Evolutionary conservation across 495 filamentous ascomycete genomes (phyloP).

Genomic region (Umbilicaria muhlenbergii): DNA sequence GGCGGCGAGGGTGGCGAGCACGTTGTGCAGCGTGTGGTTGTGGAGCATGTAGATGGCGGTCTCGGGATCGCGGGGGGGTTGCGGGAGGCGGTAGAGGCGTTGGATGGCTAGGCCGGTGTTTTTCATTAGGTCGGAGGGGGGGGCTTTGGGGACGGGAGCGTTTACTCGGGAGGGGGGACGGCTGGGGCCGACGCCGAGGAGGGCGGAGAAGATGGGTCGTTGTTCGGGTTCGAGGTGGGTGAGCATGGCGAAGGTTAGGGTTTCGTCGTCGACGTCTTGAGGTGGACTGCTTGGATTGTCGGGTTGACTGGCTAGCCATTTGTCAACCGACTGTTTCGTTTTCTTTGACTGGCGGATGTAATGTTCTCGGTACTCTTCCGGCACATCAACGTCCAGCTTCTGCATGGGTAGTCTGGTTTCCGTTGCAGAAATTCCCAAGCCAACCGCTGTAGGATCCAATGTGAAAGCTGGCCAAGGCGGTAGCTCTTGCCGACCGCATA

Average conservation of each 20-base stretch:
- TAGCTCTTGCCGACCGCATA: conserved; percentile 71
- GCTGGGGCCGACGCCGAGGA: conserved; percentile 51
- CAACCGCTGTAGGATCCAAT: conserved; percentile 34
- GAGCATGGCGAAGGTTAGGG: conserved; percentile 78
- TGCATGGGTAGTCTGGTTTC: conserved; percentile 50
- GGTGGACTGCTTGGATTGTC: conserved; percentile 56
- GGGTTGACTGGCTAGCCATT: conserved; percentile 67
- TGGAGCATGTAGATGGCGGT: conserved; percentile 78
- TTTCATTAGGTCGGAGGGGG: conserved; percentile 44
- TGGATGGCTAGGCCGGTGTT: conserved; percentile 64
- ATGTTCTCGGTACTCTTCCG: conserved; percentile 76
- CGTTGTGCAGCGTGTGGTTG: conserved; percentile 65
- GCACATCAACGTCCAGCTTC: conserved; percentile 80
- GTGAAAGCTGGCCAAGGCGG: conserved; percentile 80
- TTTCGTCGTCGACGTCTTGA: conserved; percentile 82
- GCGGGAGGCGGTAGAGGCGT: conserved; percentile 61
- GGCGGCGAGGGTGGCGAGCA: conserved; percentile 72
- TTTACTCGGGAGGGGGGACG: conserved; percentile 21
- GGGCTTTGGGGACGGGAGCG: conserved; percentile 24
- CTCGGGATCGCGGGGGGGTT: conserved; percentile 66
- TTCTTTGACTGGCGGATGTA: conserved; percentile 79
- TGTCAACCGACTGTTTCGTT: conserved; percentile 67
- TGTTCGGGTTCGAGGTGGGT: conserved; percentile 68
- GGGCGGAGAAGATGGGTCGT: conserved; percentile 58
- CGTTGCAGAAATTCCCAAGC: conserved; percentile 37